Percentiles rank a stretch among this genome's conserved stretches.
These are phyloP conservation scores for Ceratocystis eucalypticola DNA, from an alignment of 2,329 filamentous ascomycete species.

Conservation along the genomic window DNA sequence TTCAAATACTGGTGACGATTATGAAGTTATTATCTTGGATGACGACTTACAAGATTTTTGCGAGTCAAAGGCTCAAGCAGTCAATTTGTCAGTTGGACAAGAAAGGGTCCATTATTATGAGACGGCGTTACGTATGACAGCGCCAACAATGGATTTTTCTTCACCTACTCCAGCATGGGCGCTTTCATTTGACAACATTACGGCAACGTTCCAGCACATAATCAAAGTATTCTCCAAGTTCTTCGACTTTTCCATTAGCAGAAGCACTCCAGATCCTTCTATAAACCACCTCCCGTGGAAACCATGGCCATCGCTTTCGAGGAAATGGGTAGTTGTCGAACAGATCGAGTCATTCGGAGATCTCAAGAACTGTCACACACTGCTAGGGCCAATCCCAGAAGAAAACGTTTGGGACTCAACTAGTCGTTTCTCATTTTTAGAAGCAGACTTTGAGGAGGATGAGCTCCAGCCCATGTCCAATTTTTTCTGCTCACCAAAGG, in stretches of 20 bases:
- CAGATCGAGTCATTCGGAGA: background rate
- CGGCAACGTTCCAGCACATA: background rate
- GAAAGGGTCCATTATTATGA: conserved; percentile 24
- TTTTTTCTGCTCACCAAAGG: background rate
- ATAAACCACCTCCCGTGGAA: conserved; percentile 1
- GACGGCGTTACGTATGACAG: conserved; percentile 23
- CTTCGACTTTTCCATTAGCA: conserved; percentile 1
- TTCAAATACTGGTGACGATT: background rate
- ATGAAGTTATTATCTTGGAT: background rate
- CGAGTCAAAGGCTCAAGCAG: conserved; percentile 2
- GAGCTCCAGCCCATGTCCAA: background rate
- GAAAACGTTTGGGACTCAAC: background rate
- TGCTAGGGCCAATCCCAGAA: background rate
- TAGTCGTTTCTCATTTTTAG: background rate
- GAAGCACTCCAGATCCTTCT: background rate
- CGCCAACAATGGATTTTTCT: conserved; percentile 25
- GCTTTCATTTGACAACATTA: background rate
- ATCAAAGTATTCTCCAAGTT: background rate
- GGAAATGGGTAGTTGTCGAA: background rate
- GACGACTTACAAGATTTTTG: conserved; percentile 1
- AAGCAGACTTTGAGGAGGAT: background rate
- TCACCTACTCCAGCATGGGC: conserved; percentile 23
- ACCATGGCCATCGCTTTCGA: conserved; percentile 4
- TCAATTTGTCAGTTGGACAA: conserved; percentile 21
- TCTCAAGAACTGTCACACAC: background rate